phyloP scores from a whole-genome alignment of 2,329 filamentous ascomycete genomes.

The Didymella keratinophila region DNA sequence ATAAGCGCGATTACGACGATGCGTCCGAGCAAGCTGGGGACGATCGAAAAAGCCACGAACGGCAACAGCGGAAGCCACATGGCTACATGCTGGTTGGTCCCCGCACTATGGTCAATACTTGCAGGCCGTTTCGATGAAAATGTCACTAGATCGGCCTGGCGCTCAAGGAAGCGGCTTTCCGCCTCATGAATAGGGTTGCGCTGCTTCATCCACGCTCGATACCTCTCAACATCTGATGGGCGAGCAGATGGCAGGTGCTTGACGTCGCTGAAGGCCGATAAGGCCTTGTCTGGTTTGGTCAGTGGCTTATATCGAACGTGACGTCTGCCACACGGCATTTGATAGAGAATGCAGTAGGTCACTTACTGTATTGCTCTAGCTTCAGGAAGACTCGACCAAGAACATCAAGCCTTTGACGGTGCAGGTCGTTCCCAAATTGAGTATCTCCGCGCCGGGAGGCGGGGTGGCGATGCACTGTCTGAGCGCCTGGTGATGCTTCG shows the following conservation, averaged over 20 bases:
- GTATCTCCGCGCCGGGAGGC: conserved; percentile 68
- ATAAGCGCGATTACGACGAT: conserved; percentile 52
- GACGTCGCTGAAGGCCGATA: conserved; percentile 65
- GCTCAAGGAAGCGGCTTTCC: conserved; percentile 68
- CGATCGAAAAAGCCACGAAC: conserved; percentile 54
- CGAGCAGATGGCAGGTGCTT: conserved; percentile 61
- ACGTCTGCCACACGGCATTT: conserved; percentile 2
- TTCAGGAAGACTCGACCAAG: conserved; percentile 71
- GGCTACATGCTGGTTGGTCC: conserved; percentile 33
- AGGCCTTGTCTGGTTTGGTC: conserved; percentile 54
- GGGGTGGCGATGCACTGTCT: conserved; percentile 52
- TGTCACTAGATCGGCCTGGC: conserved; percentile 62
- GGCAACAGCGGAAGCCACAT: conserved; percentile 51
- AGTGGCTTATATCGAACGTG: conserved; percentile 3
- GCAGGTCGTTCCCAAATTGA: conserved; percentile 63
- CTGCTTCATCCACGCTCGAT: conserved; percentile 64
- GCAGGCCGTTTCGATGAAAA: conserved; percentile 34
- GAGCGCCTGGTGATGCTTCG: conserved; percentile 44
- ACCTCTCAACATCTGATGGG: conserved; percentile 60
- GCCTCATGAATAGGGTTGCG: conserved; percentile 64
- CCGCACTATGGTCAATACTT: conserved; percentile 22
- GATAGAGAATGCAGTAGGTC: conserved; percentile 2
- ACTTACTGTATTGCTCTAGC: conserved; percentile 70
- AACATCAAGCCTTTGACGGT: conserved; percentile 67
- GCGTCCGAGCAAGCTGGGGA: conserved; percentile 52